These are phyloP conservation scores for Ceratocystis huliohia DNA, from an alignment of 2,329 filamentous ascomycete genomes.

Conservation along the genomic window DNA sequence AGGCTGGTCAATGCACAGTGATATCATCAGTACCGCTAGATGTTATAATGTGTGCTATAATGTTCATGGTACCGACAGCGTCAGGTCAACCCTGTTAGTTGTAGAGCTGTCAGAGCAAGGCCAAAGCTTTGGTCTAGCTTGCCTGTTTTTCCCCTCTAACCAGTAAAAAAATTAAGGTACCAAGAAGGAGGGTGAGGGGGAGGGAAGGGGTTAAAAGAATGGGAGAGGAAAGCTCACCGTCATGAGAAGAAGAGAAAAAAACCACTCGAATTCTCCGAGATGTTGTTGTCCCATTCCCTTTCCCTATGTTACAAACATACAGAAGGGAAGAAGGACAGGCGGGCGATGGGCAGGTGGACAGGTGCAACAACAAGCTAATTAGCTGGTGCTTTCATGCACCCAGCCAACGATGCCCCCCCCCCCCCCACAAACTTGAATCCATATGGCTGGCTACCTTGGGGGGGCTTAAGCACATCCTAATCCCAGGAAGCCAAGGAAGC, in stretches of 20 bases:
- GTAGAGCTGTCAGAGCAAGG: not conserved
- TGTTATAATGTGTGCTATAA: not conserved
- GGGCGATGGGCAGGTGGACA: not conserved
- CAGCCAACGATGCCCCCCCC: not conserved
- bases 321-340: not conserved
- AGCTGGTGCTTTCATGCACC: not conserved
- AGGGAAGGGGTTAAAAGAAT: not conserved
- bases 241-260: not conserved
- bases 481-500: not conserved
- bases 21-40: not conserved
- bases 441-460: not conserved
- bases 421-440: slow-evolving; percentile 1
- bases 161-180: not conserved
- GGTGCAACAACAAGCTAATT: not conserved
- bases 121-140: not conserved
- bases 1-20: slow-evolving; percentile 1
- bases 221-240: not conserved
- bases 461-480: not conserved
- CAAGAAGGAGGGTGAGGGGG: not conserved
- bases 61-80: not conserved
- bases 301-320: not conserved
- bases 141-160: not conserved
- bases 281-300: not conserved
- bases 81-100: not conserved
- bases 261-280: not conserved